A percentile compares a stretch with the other conserved stretches of the same genome.
These are phyloP conservation scores for Stachybotrys chartarum DNA, from an alignment of 2,329 filamentous ascomycete species.

Conservation along the genomic window DNA sequence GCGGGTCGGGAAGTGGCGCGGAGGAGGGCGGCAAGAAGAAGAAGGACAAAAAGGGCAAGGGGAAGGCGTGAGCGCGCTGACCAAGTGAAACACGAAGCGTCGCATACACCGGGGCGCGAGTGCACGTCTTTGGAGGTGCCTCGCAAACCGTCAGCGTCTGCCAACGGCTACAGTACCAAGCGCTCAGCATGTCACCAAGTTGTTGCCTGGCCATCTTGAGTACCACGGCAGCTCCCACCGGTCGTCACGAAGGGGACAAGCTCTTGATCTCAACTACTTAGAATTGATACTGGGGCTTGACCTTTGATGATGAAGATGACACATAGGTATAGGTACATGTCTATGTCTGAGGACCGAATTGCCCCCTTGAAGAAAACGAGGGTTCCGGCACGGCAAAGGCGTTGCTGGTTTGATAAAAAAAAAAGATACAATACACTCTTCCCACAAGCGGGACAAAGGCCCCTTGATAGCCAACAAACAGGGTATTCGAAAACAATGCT, in stretches of 20 bases:
- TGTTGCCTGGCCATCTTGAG: too few species aligned
- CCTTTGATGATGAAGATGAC: not conserved
- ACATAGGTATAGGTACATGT: not conserved
- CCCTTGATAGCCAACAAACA: too few species aligned
- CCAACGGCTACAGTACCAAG: too few species aligned
- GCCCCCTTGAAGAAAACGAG: not conserved
- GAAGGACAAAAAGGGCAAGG: conserved; percentile 45
- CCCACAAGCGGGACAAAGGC: too few species aligned
- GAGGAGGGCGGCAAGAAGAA: conserved; percentile 30
- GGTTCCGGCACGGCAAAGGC: not conserved
- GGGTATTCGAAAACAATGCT: conserved; percentile 1
- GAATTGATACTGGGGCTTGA: not conserved
- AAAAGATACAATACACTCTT: not conserved
- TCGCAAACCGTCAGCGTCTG: too few species aligned
- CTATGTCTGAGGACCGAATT: not conserved
- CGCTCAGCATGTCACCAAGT: too few species aligned
- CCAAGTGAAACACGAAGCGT: too few species aligned
- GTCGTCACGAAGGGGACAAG: not conserved
- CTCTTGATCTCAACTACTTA: not conserved
- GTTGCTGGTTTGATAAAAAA: not conserved
- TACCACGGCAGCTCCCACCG: too few species aligned
- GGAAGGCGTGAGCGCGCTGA: conserved; percentile 14
- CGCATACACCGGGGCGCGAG: too few species aligned
- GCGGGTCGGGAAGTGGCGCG: conserved; percentile 17
- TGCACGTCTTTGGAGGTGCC: too few species aligned